phyloP scores from a whole-genome alignment of 2,329 filamentous ascomycete species.

The Elsinoe australis region DNA sequence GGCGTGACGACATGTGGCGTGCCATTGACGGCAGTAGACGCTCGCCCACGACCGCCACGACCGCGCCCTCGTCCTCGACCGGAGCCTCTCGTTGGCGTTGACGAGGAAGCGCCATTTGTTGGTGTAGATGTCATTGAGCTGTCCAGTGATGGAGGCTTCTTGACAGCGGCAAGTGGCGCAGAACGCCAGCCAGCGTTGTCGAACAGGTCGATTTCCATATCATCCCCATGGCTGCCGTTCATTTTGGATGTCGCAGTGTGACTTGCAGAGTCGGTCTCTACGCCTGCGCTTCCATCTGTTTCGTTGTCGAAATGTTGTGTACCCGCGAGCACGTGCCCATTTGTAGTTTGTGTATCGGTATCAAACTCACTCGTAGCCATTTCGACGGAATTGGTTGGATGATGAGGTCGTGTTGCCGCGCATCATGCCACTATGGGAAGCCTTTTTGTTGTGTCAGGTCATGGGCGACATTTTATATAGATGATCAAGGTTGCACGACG shows the following conservation, averaged over 20 bases:
- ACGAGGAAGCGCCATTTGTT: slow-evolving; percentile 23
- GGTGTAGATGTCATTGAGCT: slow-evolving; percentile 17
- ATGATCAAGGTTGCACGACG: too few relatives aligned
- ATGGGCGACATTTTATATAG: too few relatives aligned
- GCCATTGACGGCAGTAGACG: slow-evolving; percentile 26
- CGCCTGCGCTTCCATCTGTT: slow-evolving; percentile 3
- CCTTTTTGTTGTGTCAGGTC: too few relatives aligned
- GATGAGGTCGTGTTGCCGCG: slow-evolving; percentile 1
- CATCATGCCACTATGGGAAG: slow-evolving; percentile 1
- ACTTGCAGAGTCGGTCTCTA: background rate
- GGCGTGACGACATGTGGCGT: slow-evolving; percentile 28
- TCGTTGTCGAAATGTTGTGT: background rate
- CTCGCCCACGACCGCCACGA: slow-evolving; percentile 31
- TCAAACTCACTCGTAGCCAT: background rate
- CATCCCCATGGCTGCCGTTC: slow-evolving; percentile 3
- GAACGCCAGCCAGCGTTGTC: slow-evolving; percentile 12
- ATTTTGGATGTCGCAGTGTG: background rate
- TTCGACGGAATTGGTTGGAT: slow-evolving; percentile 4
- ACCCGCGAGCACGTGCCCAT: background rate
- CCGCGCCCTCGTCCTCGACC: slow-evolving; percentile 33
- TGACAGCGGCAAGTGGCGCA: slow-evolving; percentile 1
- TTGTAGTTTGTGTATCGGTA: background rate
- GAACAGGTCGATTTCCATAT: slow-evolving; percentile 15
- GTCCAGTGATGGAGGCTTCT: background rate
- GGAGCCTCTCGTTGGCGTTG: slow-evolving; percentile 29